These are phyloP conservation scores for Zygoascus biomembranicola DNA, from an alignment of 805 yeast species.

Conservation along the genomic window DNA sequence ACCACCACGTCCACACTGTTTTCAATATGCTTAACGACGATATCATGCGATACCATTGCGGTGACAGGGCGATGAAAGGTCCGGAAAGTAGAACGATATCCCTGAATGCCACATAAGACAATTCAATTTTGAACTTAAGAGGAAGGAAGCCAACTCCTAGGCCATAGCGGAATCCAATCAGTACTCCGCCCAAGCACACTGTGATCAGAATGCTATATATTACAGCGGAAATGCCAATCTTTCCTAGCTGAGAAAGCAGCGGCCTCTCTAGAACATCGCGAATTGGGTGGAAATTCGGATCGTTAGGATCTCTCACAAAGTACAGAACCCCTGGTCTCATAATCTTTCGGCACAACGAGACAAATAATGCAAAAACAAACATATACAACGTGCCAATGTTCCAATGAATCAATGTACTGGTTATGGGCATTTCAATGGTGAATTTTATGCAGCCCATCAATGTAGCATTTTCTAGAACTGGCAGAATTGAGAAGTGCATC, in stretches of 20 bases:
- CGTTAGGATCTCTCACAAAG: conserved; percentile 91
- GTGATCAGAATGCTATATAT: conserved; percentile 53
- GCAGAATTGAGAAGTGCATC: conserved; percentile 60
- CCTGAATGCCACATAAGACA: conserved; percentile 6
- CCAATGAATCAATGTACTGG: conserved; percentile 44
- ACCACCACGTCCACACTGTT: conserved; percentile 50
- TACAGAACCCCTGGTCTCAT: conserved; percentile 84
- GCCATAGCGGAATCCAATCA: conserved; percentile 37
- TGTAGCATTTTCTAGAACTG: conserved; percentile 34
- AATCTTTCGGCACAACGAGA: conserved; percentile 72
- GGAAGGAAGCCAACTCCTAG: conserved; percentile 18
- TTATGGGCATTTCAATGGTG: conserved; percentile 17
- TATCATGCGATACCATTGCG: conserved; percentile 6
- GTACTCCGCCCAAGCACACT: conserved; percentile 63
- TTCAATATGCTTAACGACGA: conserved; percentile 16
- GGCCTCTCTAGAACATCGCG: conserved; percentile 83
- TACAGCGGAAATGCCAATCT: conserved; percentile 63
- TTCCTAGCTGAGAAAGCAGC: conserved; percentile 57
- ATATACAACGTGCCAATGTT: conserved; percentile 72
- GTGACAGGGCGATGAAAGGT: conserved; percentile 2
- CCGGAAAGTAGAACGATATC: conserved; percentile 10
- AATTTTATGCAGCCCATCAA: neutral
- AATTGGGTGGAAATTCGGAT: conserved; percentile 76
- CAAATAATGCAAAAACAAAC: conserved; percentile 78
- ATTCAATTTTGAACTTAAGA: conserved; percentile 7